Base-by-base conservation (phyloP, 306 rosid genomes). In the Ceratonia siliqua region DNA sequence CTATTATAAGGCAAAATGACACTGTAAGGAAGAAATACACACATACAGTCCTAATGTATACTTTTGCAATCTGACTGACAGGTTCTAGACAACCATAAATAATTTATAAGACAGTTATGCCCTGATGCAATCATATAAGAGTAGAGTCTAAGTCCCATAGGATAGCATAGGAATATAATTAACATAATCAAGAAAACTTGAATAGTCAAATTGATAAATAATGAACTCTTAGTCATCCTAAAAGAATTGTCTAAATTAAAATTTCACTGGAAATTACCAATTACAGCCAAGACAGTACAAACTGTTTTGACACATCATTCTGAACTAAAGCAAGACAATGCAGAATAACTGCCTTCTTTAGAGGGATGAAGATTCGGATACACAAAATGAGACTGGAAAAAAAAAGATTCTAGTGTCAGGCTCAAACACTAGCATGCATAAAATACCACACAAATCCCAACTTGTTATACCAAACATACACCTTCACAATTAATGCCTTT, bases 21-120 rank as follows among this genome's bases (percentile, higher is more conserved):
- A 45, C 36, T 1, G 28, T 45, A 58, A 72, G 21, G 70, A 64
- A 39, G 13, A 82, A 38, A 77, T 48, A 21, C 62, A 38, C 49
- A 21, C 21, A 10, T 13, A n/a, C 8, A 50, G 58, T 55, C 72
- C 33, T 12, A 24, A 30, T 50, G 22, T 28, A 17, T 38, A 45
- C 9, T 36, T 54, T 45, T 24, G 30, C 69, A 35, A 53, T 24
- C 24, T 62, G 39, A 18, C 11, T 55, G 22, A 15, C 30, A 55
- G 18, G 18, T 30, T 54, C 55, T 30, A 17, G 38, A 70, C 46
- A 73, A 53, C 55, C 76, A 25, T 25, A 54, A 48, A 41, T 62
- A 21, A 72, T 49, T 20, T 5, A 59, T 5, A 33, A 33, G 42
- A 63, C 13, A 63, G 43, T 25, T 35, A 32, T 18, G n/a, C 15